These are phyloP conservation scores for Neurospora africana DNA, from an alignment of 495 filamentous ascomycete genomes.

Conservation along the genomic window DNA sequence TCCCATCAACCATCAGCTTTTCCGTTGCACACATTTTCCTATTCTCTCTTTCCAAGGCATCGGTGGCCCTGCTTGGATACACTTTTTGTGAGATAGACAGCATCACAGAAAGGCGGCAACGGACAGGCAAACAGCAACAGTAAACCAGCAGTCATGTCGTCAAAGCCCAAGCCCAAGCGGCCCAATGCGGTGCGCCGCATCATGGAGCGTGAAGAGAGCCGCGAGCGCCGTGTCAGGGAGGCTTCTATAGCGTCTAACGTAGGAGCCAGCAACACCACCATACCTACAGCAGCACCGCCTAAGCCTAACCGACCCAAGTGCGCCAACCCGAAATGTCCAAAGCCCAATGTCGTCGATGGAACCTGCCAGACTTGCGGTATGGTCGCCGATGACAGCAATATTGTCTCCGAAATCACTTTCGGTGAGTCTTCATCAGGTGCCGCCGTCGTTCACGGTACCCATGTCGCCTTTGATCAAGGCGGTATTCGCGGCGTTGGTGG, in stretches of 20 bases:
- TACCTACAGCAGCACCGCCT: background rate
- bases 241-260: slow-evolving; percentile 7
- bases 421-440: slow-evolving; percentile 74
- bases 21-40: background rate
- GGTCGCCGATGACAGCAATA: slow-evolving; percentile 69
- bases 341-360: slow-evolving; percentile 37
- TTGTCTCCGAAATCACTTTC: slow-evolving; percentile 84
- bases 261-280: background rate
- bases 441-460: slow-evolving; percentile 82
- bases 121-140: background rate
- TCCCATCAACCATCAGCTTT: background rate
- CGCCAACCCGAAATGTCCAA: slow-evolving; percentile 26
- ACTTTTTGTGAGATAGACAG: background rate
- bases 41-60: background rate
- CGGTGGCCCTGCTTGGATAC: background rate
- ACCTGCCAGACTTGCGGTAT: slow-evolving; percentile 78
- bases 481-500: slow-evolving; percentile 33
- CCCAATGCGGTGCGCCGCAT: slow-evolving; percentile 21
- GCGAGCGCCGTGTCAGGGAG: slow-evolving; percentile 16
- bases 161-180: slow-evolving; percentile 16
- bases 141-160: slow-evolving; percentile 1
- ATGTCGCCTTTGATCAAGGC: slow-evolving; percentile 69
- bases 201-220: slow-evolving; percentile 18
- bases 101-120: background rate
- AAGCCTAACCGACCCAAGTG: slow-evolving; percentile 3